These are phyloP conservation scores for Orbilia javanica DNA, from an alignment of 2,329 filamentous ascomycete genomes.

Conservation along the genomic window DNA sequence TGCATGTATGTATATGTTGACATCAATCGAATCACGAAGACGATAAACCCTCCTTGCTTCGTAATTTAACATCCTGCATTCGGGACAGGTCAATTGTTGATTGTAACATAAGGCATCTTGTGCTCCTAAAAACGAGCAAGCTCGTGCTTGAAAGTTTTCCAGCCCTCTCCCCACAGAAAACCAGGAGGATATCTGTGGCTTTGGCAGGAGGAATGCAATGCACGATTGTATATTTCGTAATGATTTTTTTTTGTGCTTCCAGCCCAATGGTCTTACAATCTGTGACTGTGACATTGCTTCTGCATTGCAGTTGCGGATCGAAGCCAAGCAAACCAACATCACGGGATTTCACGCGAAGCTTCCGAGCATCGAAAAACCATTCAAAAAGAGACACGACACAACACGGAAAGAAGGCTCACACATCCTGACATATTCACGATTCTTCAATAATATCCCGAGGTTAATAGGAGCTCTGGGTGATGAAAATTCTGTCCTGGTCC, in stretches of 20 bases:
- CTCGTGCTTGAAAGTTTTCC: conserved; percentile 7
- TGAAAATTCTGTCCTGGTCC: conserved; percentile 38
- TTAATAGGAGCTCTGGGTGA: conserved; percentile 35
- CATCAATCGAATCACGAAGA: background rate
- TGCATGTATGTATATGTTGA: background rate
- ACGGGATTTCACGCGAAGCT: conserved; percentile 41
- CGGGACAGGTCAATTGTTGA: conserved; percentile 2
- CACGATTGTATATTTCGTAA: background rate
- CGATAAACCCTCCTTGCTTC: conserved; percentile 41
- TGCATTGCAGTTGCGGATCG: conserved; percentile 12
- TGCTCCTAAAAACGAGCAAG: conserved; percentile 17
- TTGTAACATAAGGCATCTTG: conserved; percentile 29
- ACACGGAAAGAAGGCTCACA: conserved; percentile 22
- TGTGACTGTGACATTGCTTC: conserved; percentile 42
- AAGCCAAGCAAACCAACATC: conserved; percentile 35
- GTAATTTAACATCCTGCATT: conserved; percentile 44
- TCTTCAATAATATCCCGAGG: conserved; percentile 13
- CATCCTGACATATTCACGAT: background rate
- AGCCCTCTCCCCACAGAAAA: background rate
- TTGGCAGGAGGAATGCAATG: conserved; percentile 15
- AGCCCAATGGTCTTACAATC: conserved; percentile 12
- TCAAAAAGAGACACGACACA: conserved; percentile 44
- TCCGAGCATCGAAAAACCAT: conserved; percentile 39
- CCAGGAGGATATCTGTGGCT: background rate
- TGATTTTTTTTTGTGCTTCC: background rate